Evolutionary conservation across 2,329 filamentous ascomycete species (phyloP).

Genomic region (Arthrinium puccinioides): DNA sequence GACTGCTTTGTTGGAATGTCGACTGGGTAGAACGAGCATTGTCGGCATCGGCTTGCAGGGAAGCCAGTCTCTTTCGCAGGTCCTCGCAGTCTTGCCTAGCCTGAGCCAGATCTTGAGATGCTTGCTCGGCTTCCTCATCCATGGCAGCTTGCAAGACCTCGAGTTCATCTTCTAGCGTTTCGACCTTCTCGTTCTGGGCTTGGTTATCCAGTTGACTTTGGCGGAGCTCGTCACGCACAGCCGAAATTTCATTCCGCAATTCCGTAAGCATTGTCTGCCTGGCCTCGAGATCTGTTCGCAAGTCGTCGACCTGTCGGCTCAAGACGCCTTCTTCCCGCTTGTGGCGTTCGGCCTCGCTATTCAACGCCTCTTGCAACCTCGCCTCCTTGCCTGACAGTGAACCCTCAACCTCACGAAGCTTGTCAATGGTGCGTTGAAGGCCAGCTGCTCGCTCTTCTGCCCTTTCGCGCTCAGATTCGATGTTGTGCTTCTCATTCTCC

Average conservation of each 20-base stretch:
- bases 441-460: constrained; percentile 61
- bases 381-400: constrained; percentile 60
- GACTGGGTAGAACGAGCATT: constrained; percentile 1
- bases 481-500: constrained; percentile 57
- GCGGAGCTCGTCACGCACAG: constrained; percentile 63
- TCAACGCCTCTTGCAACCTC: constrained; percentile 59
- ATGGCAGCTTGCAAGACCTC: constrained; percentile 61
- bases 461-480: constrained; percentile 58
- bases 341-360: constrained; percentile 66
- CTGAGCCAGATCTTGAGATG: constrained; percentile 37
- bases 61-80: constrained; percentile 26
- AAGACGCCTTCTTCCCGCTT: constrained; percentile 64
- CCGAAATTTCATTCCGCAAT: constrained; percentile 58
- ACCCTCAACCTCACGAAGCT: constrained; percentile 60
- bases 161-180: constrained; percentile 68
- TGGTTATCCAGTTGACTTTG: constrained; percentile 57
- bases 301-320: constrained; percentile 64
- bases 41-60: constrained; percentile 12
- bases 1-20: constrained; percentile 1
- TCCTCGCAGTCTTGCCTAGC: constrained; percentile 36
- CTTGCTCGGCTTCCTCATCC: constrained; percentile 58
- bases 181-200: constrained; percentile 55
- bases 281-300: constrained; percentile 63
- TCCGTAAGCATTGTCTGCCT: constrained; percentile 60
- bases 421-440: constrained; percentile 64